These are phyloP conservation scores for Tuber magnatum DNA, from an alignment of 495 filamentous ascomycete genomes.

Conservation along the genomic window DNA sequence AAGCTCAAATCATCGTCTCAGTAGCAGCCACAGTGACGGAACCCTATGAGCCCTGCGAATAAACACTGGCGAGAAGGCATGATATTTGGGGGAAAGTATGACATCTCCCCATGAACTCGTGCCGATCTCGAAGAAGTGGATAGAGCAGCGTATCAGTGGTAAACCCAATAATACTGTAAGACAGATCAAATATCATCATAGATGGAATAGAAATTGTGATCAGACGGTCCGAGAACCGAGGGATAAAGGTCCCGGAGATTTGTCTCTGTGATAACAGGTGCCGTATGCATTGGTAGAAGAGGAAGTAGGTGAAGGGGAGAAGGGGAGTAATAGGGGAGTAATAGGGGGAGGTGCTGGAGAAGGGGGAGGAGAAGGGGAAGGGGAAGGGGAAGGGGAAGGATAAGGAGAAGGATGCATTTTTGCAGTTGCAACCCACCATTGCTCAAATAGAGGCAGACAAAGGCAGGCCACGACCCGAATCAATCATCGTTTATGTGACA, in stretches of 20 bases:
- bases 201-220: not conserved
- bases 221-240: not conserved
- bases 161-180: not conserved
- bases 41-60: not conserved
- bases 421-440: not conserved
- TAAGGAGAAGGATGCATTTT: not conserved
- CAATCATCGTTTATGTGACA: conserved; percentile 3
- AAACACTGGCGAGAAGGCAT: not conserved
- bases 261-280: not conserved
- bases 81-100: not conserved
- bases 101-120: not conserved
- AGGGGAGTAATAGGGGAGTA: not conserved
- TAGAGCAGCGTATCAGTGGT: not conserved
- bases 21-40: not conserved
- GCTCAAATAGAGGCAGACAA: not conserved
- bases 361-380: not conserved
- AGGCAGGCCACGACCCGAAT: conserved; percentile 1
- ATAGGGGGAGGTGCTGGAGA: not conserved
- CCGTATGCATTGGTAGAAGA: not conserved
- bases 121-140: not conserved
- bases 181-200: not conserved
- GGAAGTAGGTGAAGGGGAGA: not conserved
- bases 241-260: not conserved
- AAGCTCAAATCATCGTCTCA: not conserved
- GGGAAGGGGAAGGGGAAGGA: not conserved